Base-by-base conservation (phyloP, 2,329 filamentous ascomycete genomes). In the Botrytis cinerea region DNA sequence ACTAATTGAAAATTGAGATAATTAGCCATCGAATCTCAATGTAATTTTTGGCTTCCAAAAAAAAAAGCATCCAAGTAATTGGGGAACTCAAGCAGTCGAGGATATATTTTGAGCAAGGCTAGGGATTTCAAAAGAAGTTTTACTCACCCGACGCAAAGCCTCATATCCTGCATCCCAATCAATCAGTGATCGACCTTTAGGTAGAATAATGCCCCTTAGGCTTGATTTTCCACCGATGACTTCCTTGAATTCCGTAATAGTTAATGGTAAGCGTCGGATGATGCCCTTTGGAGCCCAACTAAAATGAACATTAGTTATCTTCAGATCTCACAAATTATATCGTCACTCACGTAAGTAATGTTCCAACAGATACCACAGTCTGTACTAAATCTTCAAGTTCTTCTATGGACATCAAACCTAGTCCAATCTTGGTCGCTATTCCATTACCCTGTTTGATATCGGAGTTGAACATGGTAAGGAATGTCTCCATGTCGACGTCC, bases 271-370 rank as follows among this genome's bases (percentile, higher is more conserved):
- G 25, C 64, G 64, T 28, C 64, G 32, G 12, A 68, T 54, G 46
- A 68, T 68, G 10, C 46, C 64, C 10, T 28, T 20, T 51, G 64
- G 64, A 28, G 32, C 64, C 64, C 64, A 67, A 54, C 64, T 67
- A 28, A 28, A n/a, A 38, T n/a, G 5, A 40, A 54, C 6, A 40
- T 16, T 28, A 9, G 32, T 54, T 12, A 67, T 40, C 28, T 28
- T 28, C 7, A 16, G 8, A 40, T 54, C 12, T 14, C 32, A 35
- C 43, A 48, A 22, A 20, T 1, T 2, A 28, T 28, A 40, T 46
- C 28, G 14, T 40, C 7, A 67, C 46, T 67, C 22, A 67, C 64
- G 32, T 67, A 28, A 67, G 32, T 22, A 51, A 14, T 7, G 16
- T 14, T 28, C 45, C 38, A 54, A 16, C 54, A 67, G 64, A 54